Percentiles rank a stretch among this genome's conserved stretches.
These are phyloP conservation scores for Penicillium argentinense DNA, from an alignment of 495 filamentous ascomycete species.

Conservation along the genomic window DNA sequence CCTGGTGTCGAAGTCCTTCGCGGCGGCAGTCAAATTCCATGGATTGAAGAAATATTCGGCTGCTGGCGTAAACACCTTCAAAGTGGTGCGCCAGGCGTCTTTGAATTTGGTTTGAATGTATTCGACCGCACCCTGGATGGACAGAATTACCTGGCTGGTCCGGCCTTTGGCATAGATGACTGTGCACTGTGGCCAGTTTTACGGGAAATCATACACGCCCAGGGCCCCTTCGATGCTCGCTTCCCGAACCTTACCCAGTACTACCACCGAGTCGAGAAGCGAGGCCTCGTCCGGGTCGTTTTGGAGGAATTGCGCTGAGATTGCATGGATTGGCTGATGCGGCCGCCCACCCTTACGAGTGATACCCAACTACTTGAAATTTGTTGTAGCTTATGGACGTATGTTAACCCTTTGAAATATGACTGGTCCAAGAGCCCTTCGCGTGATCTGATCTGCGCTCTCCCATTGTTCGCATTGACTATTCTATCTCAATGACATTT, in stretches of 20 bases:
- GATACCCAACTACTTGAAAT: neutral
- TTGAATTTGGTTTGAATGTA: conserved; percentile 25
- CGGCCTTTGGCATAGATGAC: conserved; percentile 60
- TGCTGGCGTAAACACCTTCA: conserved; percentile 32
- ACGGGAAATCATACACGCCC: conserved; percentile 49
- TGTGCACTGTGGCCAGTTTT: conserved; percentile 73
- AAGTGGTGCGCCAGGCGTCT: conserved; percentile 10
- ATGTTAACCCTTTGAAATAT: conserved; percentile 10
- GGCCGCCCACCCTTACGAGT: neutral
- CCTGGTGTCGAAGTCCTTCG: conserved; percentile 33
- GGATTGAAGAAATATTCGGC: conserved; percentile 31
- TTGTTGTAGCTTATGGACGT: conserved; percentile 13
- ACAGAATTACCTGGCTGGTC: conserved; percentile 57
- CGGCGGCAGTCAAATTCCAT: conserved; percentile 31
- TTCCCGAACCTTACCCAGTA: conserved; percentile 54
- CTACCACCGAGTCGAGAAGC: conserved; percentile 49
- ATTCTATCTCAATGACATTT: neutral
- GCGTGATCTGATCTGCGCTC: too few relatives aligned
- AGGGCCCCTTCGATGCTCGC: conserved; percentile 25
- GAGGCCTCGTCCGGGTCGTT: conserved; percentile 48
- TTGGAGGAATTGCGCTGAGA: conserved; percentile 32
- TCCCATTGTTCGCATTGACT: too few relatives aligned
- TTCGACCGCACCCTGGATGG: conserved; percentile 53
- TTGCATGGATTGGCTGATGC: neutral
- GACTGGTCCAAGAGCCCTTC: too few relatives aligned